Evolutionary conservation across 148 eudicot genomes (phyloP), one percentile per base, ranked within the genome.

Genomic region (Chenopodium album): DNA sequence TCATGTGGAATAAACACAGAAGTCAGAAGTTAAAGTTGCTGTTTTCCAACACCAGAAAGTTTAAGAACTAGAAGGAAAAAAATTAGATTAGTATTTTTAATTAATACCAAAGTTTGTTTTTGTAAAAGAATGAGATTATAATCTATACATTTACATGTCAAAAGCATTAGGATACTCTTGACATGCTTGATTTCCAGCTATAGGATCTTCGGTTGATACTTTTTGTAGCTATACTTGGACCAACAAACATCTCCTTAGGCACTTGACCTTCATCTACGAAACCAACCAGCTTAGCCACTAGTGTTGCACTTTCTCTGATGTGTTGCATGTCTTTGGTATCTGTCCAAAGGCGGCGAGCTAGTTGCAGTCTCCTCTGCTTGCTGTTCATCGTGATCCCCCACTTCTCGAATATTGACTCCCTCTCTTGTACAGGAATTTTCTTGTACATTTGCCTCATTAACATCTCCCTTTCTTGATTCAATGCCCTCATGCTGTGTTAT

Each of bases 181-280:
- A 68, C 64, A 81, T 48, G 85, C 82, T 47, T 76, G 80, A 76
- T 78, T 84, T 89, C 94, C 93, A 90, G 82, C 90, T 89, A 68
- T 87, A 91, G 20, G 97, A 88, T 79, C 88, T 85, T 66, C 79
- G 65, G 77, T 50, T 89, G 2, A 84, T 32, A n/a, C 86, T 69
- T 80, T 80, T 89, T 1, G 88, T 84, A 20, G 87, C 54, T 79
- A 91, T 78, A 82, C 87, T 94, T 1, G 94, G 90, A 78, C 94
- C 99, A 29, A 97, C 90, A 66, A 97, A 89, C 88, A 92, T 90
- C 83, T 94, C 98, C 84, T 97, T 94, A 0, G 95, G 92, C 10
- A 91, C 88, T 56, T 91, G 86, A 78, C 82, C 84, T 59, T 87
- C 87, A 47, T 90, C 90, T 8, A 82, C 79, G 68, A 95, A 88